Conservation (phyloP, 306 rosid genomes). For the Pueraria montana region DNA sequence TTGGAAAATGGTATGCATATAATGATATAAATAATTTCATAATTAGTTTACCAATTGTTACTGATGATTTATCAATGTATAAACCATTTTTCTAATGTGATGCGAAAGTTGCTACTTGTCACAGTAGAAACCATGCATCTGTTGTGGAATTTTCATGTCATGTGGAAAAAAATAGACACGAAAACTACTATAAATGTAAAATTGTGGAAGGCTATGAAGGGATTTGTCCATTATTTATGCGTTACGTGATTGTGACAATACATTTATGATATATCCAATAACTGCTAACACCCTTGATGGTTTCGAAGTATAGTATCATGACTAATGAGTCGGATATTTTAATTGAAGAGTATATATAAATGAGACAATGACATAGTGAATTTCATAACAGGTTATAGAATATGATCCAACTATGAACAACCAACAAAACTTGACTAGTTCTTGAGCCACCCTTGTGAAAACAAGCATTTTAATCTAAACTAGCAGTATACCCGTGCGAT, state of each 20-base stretch:
- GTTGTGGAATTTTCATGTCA: not conserved
- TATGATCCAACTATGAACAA: slow-evolving; percentile 13
- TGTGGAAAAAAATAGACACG: not conserved
- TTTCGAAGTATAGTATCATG: not conserved
- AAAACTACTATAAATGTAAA: not conserved
- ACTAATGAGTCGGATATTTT: not conserved
- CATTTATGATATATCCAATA: not conserved
- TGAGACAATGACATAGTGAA: not conserved
- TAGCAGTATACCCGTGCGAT: no score
- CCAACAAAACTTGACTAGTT: slow-evolving; percentile 11
- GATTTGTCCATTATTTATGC: not conserved
- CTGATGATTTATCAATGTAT: not conserved
- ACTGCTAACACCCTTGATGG: slow-evolving; percentile 3
- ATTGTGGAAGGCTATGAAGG: not conserved
- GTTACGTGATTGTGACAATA: not conserved
- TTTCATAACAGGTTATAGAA: slow-evolving; percentile 1
- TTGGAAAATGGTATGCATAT: not conserved
- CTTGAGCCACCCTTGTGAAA: not conserved
- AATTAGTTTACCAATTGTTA: not conserved
- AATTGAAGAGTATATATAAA: not conserved
- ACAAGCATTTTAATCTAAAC: not conserved
- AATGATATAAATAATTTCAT: not conserved
- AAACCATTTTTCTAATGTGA: not conserved
- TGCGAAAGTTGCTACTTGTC: not conserved
- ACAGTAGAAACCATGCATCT: not conserved